A percentile compares a stretch with the other conserved stretches of the same genome.
These are phyloP conservation scores for Kwoniella mangroviensis DNA, from an alignment of 768 basidiomycete species.

Conservation along the genomic window DNA sequence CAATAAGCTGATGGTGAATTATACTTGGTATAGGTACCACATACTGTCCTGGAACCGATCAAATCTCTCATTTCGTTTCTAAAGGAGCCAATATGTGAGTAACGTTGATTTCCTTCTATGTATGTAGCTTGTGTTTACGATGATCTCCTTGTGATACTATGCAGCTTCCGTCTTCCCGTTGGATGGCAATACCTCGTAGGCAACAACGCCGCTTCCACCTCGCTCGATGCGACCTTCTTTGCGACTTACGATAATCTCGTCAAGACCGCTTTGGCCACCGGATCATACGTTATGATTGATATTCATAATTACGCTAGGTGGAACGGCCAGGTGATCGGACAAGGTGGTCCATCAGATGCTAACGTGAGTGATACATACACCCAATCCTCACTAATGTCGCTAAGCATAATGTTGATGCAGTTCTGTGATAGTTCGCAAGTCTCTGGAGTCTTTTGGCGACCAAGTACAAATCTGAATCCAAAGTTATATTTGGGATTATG, in stretches of 20 bases:
- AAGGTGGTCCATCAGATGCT: slow-evolving; percentile 67
- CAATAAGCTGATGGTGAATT: background rate
- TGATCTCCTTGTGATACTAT: background rate
- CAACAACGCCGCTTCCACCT: slow-evolving; percentile 32
- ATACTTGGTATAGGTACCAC: slow-evolving; percentile 8
- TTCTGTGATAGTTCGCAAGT: slow-evolving; percentile 60
- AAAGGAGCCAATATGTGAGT: slow-evolving; percentile 60
- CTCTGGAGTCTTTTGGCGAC: slow-evolving; percentile 65
- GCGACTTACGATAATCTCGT: slow-evolving; percentile 63
- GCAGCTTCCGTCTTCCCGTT: slow-evolving; percentile 66
- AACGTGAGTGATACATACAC: slow-evolving; percentile 28
- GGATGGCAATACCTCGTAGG: slow-evolving; percentile 67
- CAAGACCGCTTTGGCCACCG: slow-evolving; percentile 62
- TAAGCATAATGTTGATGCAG: no score
- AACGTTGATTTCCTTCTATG: background rate
- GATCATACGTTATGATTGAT: slow-evolving; percentile 65
- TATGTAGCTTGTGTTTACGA: slow-evolving; percentile 60
- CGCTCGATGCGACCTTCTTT: slow-evolving; percentile 62
- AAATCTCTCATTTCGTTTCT: slow-evolving; percentile 68
- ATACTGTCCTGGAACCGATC: slow-evolving; percentile 58
- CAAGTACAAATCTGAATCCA: slow-evolving; percentile 61
- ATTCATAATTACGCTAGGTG: slow-evolving; percentile 69
- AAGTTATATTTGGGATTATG: slow-evolving; percentile 64
- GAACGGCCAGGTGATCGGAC: slow-evolving; percentile 68
- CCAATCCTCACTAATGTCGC: background rate